Conservation (phyloP, 441 rosid species). For the Biscutella laevigata region DNA sequence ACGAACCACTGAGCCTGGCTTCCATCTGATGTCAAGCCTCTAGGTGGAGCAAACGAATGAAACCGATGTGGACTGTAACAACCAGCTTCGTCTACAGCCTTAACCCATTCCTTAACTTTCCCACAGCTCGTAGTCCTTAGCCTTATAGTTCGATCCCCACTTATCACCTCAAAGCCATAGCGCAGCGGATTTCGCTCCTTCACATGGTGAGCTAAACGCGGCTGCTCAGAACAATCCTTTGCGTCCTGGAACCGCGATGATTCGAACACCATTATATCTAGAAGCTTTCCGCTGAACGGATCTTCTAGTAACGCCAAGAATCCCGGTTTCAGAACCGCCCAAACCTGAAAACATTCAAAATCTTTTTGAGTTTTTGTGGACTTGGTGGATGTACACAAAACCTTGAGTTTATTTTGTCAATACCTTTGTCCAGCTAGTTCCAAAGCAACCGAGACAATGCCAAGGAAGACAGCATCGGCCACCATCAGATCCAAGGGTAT, state of each 20-base stretch:
- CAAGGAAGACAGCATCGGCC: constrained; percentile 31
- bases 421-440: constrained; percentile 56
- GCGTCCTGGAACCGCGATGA: constrained; percentile 27
- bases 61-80: constrained; percentile 65
- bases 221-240: constrained; percentile 32
- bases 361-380: too few species aligned
- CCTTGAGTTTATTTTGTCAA: not conserved
- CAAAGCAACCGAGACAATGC: constrained; percentile 39
- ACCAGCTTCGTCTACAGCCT: constrained; percentile 51
- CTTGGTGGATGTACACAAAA: too few species aligned
- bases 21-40: constrained; percentile 61
- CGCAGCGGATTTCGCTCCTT: constrained; percentile 53
- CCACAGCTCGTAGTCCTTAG: constrained; percentile 41
- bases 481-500: constrained; percentile 29
- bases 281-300: constrained; percentile 45
- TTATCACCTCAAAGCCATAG: constrained; percentile 48
- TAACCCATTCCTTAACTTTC: constrained; percentile 60
- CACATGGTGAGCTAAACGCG: constrained; percentile 44
- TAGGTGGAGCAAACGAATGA: constrained; percentile 59
- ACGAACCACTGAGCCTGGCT: constrained; percentile 73
- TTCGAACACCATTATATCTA: constrained; percentile 61
- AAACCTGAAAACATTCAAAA: constrained; percentile 42
- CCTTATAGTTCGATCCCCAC: constrained; percentile 46
- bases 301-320: constrained; percentile 61
- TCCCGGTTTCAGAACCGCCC: constrained; percentile 74